phyloP scores from a whole-genome alignment of 371 early-diverging fungal species.

The Zychaea mexicana region DNA sequence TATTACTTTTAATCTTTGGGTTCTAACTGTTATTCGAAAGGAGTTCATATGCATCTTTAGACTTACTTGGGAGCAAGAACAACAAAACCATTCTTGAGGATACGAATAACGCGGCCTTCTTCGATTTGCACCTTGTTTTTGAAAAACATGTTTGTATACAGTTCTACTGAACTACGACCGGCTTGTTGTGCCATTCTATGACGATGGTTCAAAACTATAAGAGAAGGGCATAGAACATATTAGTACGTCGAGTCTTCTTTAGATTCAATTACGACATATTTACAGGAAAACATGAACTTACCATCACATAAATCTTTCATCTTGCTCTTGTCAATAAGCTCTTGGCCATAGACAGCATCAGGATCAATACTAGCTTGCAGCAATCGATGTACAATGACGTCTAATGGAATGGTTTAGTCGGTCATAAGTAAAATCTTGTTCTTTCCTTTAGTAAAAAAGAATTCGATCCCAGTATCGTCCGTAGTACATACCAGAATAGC shows the following conservation, averaged over 20 bases:
- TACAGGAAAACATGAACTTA: conserved; percentile 23
- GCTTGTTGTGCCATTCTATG: conserved; percentile 97
- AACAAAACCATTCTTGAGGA: conserved; percentile 91
- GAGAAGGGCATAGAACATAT: background rate
- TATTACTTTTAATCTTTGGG: no score
- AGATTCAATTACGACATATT: background rate
- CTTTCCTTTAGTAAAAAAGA: background rate
- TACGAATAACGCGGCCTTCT: conserved; percentile 89
- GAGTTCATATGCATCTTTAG: no score
- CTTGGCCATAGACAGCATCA: conserved; percentile 61
- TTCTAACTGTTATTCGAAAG: no score
- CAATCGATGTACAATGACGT: conserved; percentile 94
- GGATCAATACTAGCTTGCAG: conserved; percentile 80
- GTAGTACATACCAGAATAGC: conserved; percentile 76
- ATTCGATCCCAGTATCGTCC: background rate
- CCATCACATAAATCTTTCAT: conserved; percentile 83
- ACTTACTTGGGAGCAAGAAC: conserved; percentile 85
- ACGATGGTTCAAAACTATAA: conserved; percentile 88
- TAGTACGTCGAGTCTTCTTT: background rate
- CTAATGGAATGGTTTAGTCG: conserved; percentile 40
- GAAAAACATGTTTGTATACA: conserved; percentile 95
- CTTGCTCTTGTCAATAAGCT: conserved; percentile 76
- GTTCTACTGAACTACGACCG: conserved; percentile 88
- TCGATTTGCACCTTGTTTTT: conserved; percentile 82
- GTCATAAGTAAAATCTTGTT: background rate